phyloP scores from a whole-genome alignment of 1,139 yeast species.

The Petasospora rhodanensis region DNA sequence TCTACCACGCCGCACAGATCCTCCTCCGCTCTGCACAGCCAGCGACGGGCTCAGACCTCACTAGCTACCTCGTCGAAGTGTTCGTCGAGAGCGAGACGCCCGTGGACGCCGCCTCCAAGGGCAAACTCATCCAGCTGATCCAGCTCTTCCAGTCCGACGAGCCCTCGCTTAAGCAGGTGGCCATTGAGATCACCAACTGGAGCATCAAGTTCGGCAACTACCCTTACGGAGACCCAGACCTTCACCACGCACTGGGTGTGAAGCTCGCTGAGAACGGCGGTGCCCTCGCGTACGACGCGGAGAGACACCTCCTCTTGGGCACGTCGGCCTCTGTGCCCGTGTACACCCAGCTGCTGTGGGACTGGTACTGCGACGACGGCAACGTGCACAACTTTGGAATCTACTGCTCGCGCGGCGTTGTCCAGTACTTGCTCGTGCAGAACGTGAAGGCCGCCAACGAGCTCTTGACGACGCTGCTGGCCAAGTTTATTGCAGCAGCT shows the following conservation, averaged over 20 bases:
- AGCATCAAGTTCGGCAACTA: slow-evolving; percentile 43
- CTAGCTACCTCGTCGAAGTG: slow-evolving; percentile 67
- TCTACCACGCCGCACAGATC: slow-evolving; percentile 65
- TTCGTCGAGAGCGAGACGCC: slow-evolving; percentile 47
- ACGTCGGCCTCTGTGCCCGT: slow-evolving; percentile 48
- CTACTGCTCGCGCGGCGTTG: slow-evolving; percentile 56
- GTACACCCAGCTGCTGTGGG: slow-evolving; percentile 51
- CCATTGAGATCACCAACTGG: slow-evolving; percentile 66
- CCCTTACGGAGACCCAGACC: slow-evolving; percentile 68
- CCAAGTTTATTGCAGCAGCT: slow-evolving; percentile 26
- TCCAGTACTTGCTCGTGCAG: slow-evolving; percentile 63
- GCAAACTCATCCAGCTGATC: slow-evolving; percentile 30
- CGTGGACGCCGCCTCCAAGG: slow-evolving; percentile 40
- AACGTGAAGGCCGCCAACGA: slow-evolving; percentile 57
- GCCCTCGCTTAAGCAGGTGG: slow-evolving; percentile 60
- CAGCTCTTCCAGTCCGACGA: slow-evolving; percentile 42
- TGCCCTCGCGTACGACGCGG: slow-evolving; percentile 41
- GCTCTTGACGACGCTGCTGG: slow-evolving; percentile 39
- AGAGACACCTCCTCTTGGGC: slow-evolving; percentile 64
- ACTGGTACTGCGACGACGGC: slow-evolving; percentile 48
- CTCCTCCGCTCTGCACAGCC: slow-evolving; percentile 66
- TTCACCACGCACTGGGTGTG: slow-evolving; percentile 71
- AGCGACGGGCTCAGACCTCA: slow-evolving; percentile 78
- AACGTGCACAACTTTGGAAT: slow-evolving; percentile 41
- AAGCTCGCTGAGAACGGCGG: slow-evolving; percentile 44